Evolutionary conservation across 169 alveolate species (phyloP).

Genomic region (Perkinsus marinus): DNA sequence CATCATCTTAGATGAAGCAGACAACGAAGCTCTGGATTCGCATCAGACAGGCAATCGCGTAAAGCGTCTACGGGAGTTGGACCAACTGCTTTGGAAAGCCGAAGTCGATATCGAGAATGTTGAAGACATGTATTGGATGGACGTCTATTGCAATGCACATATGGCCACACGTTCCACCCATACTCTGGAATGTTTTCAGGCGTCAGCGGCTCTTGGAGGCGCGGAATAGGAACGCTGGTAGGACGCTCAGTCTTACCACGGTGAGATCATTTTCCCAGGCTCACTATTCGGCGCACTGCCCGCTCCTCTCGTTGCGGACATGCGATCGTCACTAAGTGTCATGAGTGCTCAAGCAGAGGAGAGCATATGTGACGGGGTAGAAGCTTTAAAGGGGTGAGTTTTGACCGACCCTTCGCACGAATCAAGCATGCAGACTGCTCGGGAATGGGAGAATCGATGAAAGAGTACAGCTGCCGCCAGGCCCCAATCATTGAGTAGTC

Average conservation of each 20-base stretch:
- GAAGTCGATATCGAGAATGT: conserved; percentile 42
- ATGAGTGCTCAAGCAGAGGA: background rate
- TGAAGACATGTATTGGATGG: conserved; percentile 12
- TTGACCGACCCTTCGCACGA: background rate
- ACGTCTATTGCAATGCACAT: background rate
- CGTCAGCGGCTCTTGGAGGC: background rate
- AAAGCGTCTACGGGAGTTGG: background rate
- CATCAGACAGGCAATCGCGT: background rate
- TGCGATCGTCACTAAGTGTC: background rate
- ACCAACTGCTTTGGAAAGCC: conserved; percentile 42
- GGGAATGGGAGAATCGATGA: background rate
- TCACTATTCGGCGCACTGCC: background rate
- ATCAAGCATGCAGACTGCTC: background rate
- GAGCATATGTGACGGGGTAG: background rate
- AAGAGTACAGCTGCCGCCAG: background rate
- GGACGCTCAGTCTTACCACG: background rate
- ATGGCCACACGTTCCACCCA: background rate
- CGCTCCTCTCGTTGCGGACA: background rate
- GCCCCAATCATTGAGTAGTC: too few relatives aligned
- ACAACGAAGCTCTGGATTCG: background rate
- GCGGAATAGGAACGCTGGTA: background rate
- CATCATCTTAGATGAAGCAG: background rate
- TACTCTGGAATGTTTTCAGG: background rate
- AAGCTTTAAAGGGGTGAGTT: background rate
- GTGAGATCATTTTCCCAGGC: background rate